Conservation (phyloP, 179 eudicot species). For the Kewa caespitosa region DNA sequence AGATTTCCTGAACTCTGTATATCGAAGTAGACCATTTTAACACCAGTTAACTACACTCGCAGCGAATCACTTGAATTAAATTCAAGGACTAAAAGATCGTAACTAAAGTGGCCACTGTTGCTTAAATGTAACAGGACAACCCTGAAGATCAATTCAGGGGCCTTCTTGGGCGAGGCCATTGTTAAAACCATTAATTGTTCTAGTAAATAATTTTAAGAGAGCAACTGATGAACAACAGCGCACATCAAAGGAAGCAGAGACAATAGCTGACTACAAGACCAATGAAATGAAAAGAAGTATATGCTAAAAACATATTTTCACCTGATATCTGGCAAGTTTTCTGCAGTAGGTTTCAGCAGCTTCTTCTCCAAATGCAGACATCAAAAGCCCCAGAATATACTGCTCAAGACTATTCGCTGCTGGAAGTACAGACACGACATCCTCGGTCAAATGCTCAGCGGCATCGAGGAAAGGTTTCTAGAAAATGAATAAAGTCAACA, state of each 20-base stretch:
- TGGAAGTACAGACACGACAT: constrained; percentile 89
- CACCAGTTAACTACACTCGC: no score
- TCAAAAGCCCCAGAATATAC: constrained; percentile 54
- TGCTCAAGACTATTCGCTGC: constrained; percentile 97
- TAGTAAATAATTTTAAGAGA: not conserved
- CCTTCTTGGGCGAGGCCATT: no score
- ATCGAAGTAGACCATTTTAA: not conserved
- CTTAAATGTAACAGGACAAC: no score
- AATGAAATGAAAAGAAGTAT: not conserved
- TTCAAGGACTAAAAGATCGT: no score
- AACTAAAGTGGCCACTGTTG: no score
- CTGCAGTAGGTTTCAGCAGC: constrained; percentile 65
- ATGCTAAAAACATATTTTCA: constrained; percentile 31
- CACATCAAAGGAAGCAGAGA: not conserved
- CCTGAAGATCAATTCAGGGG: no score
- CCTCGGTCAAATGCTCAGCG: constrained; percentile 96
- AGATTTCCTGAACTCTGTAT: not conserved
- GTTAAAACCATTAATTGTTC: no score
- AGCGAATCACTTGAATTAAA: no score
- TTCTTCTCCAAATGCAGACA: constrained; percentile 73
- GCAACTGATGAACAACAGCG: constrained; percentile 8
- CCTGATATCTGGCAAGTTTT: constrained; percentile 82
- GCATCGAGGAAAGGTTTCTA: constrained; percentile 92
- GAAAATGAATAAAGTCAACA: constrained; percentile 25
- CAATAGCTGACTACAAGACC: constrained; percentile 10